phyloP scores from a whole-genome alignment of 2,329 filamentous ascomycete species.

The Thermomyces lanuginosus region DNA sequence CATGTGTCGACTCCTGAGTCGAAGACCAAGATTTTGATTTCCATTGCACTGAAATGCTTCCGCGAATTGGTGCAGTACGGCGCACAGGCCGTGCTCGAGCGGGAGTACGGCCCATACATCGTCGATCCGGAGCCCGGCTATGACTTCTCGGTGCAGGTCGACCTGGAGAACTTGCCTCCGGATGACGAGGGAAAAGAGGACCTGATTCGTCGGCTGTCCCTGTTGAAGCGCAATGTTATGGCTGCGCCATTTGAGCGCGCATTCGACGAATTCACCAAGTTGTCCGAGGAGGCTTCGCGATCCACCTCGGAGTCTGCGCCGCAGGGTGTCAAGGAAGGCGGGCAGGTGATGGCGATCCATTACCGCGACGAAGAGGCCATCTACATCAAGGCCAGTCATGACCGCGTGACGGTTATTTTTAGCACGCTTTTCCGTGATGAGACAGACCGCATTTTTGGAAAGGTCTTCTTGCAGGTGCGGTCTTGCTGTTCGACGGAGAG shows the following conservation, averaged over 20 bases:
- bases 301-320: slow-evolving; percentile 90
- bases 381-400: slow-evolving; percentile 93
- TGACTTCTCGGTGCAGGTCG: slow-evolving; percentile 85
- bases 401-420: slow-evolving; percentile 97
- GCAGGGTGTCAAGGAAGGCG: slow-evolving; percentile 74
- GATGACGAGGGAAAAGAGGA: slow-evolving; percentile 76
- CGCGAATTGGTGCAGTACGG: slow-evolving; percentile 84
- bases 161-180: slow-evolving; percentile 71
- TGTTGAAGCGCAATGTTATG: slow-evolving; percentile 97
- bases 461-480: slow-evolving; percentile 71
- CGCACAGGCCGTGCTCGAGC: slow-evolving; percentile 74
- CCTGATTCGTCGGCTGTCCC: slow-evolving; percentile 67
- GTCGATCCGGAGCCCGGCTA: slow-evolving; percentile 76
- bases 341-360: slow-evolving; percentile 87
- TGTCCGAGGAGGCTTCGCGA: slow-evolving; percentile 76
- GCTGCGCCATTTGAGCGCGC: slow-evolving; percentile 95
- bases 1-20: slow-evolving; percentile 91
- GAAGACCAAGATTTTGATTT: slow-evolving; percentile 89
- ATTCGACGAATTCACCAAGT: slow-evolving; percentile 75
- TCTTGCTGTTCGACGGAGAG: slow-evolving; percentile 4
- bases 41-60: slow-evolving; percentile 89
- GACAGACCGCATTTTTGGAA: slow-evolving; percentile 92
- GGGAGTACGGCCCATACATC: slow-evolving; percentile 89
- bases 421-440: slow-evolving; percentile 96
- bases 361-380: slow-evolving; percentile 98